phyloP scores from a whole-genome alignment of 2,329 filamentous ascomycete genomes.

The Alternaria gaisen region DNA sequence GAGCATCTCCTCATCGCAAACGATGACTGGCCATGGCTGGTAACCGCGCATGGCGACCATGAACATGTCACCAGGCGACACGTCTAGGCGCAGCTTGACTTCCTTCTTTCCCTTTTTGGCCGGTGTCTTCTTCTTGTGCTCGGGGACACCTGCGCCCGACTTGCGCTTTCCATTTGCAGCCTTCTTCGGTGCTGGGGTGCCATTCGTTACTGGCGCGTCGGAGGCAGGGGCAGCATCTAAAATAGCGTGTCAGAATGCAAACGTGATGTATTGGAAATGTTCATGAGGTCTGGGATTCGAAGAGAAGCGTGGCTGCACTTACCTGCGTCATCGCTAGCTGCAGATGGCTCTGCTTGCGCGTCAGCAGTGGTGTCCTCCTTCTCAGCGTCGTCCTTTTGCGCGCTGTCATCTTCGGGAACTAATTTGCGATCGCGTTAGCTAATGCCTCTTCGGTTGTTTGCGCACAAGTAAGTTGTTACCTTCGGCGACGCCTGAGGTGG shows the following conservation, averaged over 20 bases:
- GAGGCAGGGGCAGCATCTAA: constrained; percentile 50
- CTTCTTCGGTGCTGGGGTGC: constrained; percentile 56
- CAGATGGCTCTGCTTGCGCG: constrained; percentile 34
- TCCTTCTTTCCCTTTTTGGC: constrained; percentile 86
- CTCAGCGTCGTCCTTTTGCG: constrained; percentile 26
- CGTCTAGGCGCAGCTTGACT: constrained; percentile 72
- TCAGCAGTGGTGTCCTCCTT: constrained; percentile 37
- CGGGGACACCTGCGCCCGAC: constrained; percentile 70
- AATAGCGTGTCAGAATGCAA: constrained; percentile 24
- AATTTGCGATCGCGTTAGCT: constrained; percentile 30
- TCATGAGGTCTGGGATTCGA: constrained; percentile 1
- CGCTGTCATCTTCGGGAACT: constrained; percentile 32
- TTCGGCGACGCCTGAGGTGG: constrained; percentile 39
- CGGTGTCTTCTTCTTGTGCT: constrained; percentile 75
- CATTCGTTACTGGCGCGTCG: constrained; percentile 56
- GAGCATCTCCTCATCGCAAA: constrained; percentile 95
- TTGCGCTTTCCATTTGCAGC: constrained; percentile 67
- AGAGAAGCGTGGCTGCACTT: constrained; percentile 19
- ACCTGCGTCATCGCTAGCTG: constrained; percentile 36
- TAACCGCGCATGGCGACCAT: constrained; percentile 94
- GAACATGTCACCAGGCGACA: constrained; percentile 89
- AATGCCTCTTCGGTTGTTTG: background rate
- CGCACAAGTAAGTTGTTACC: constrained; percentile 32
- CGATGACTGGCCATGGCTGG: constrained; percentile 91
- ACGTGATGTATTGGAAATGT: background rate